Percentiles rank a stretch among this genome's conserved stretches.
Evolutionary conservation across 345 rosid genomes (phyloP).

Genomic region (Cardiospermum halicacabum): DNA sequence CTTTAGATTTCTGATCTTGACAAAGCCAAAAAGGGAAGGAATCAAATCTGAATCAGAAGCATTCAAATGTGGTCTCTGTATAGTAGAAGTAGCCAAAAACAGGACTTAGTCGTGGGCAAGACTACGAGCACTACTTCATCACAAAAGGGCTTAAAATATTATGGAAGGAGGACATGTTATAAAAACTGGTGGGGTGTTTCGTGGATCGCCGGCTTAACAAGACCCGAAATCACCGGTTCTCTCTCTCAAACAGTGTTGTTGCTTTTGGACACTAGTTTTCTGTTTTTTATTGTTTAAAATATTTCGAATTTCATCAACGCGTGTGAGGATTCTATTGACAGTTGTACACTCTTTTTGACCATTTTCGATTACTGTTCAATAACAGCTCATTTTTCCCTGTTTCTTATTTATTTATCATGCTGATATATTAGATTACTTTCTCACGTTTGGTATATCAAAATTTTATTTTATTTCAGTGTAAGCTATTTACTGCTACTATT

Average conservation of each 20-base stretch:
- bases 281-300: neutral
- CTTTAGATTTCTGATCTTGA: slow-evolving; percentile 16
- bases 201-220: slow-evolving; percentile 3
- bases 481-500: no score
- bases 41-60: neutral
- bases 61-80: slow-evolving; percentile 6
- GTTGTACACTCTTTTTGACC: no score
- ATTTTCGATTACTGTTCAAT: no score
- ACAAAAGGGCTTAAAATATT: neutral
- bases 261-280: no score
- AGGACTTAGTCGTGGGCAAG: slow-evolving; percentile 44
- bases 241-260: neutral
- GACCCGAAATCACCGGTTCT: slow-evolving; percentile 2
- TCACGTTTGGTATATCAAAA: no score
- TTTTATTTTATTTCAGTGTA: no score
- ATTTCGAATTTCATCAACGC: no score
- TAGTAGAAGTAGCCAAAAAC: slow-evolving; percentile 4
- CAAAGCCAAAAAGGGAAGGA: slow-evolving; percentile 6
- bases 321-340: no score
- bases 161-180: neutral
- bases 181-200: neutral
- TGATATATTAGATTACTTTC: no score
- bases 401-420: no score
- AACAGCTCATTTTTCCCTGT: no score
- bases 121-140: slow-evolving; percentile 31